These are phyloP conservation scores for Halenospora varia DNA, from an alignment of 495 filamentous ascomycete species.

Conservation along the genomic window DNA sequence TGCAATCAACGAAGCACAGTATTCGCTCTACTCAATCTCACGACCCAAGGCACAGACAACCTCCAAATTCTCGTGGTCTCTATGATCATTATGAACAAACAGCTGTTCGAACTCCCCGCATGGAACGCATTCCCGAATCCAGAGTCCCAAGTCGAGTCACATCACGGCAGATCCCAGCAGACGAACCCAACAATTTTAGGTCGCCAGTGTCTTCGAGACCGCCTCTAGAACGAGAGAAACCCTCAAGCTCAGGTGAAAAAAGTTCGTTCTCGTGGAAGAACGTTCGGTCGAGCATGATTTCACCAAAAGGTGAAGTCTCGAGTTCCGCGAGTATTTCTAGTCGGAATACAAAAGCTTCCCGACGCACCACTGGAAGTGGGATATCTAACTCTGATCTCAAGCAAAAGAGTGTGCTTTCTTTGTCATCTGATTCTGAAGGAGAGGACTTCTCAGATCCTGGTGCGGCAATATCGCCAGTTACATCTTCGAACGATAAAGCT, in stretches of 20 bases:
- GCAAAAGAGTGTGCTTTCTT: conserved; percentile 24
- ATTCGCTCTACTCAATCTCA: conserved; percentile 27
- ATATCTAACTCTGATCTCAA: conserved; percentile 23
- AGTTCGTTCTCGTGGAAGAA: conserved; percentile 23
- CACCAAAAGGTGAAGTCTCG: conserved; percentile 13
- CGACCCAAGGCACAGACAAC: conserved; percentile 5
- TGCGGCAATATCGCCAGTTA: neutral
- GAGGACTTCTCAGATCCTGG: conserved; percentile 8
- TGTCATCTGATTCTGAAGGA: conserved; percentile 25
- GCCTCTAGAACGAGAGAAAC: neutral
- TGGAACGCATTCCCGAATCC: conserved; percentile 29
- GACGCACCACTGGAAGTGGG: conserved; percentile 19
- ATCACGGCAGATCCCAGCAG: neutral
- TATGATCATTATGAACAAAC: conserved; percentile 52
- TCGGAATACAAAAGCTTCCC: conserved; percentile 23
- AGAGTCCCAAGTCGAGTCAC: neutral
- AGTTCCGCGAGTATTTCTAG: conserved; percentile 24
- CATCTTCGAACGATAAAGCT: neutral
- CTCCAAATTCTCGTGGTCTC: conserved; percentile 33
- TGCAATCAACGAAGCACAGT: conserved; percentile 28
- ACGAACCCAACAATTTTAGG: neutral
- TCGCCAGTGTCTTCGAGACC: neutral
- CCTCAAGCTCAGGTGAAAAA: neutral
- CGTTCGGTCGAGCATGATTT: conserved; percentile 12
- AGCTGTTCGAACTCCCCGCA: conserved; percentile 33